Conservation (phyloP, 257 asterid species). For the Solanum gandarillasii region DNA sequence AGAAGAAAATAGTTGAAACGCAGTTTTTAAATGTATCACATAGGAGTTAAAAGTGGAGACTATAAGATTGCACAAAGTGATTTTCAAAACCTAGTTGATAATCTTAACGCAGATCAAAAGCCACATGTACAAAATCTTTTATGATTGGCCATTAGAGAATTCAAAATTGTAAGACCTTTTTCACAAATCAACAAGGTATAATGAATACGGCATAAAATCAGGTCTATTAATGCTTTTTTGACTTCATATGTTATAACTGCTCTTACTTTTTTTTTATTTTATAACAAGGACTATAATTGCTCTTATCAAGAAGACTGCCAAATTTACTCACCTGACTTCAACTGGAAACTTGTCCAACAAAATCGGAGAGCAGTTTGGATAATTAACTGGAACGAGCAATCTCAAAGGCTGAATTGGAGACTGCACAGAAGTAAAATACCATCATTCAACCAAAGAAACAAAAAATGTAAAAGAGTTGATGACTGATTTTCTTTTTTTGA, state of each 20-base stretch:
- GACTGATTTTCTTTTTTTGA: neutral
- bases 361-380: constrained; percentile 79
- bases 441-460: constrained; percentile 6
- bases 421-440: constrained; percentile 32
- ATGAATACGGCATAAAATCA: neutral
- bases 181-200: neutral
- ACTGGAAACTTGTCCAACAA: constrained; percentile 88
- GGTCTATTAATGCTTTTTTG: neutral
- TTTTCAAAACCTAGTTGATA: neutral
- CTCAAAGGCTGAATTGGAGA: constrained; percentile 90
- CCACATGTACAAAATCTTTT: neutral
- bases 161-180: neutral
- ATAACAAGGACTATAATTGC: neutral
- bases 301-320: neutral
- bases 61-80: neutral
- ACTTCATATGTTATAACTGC: neutral
- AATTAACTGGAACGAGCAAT: constrained; percentile 64
- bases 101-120: neutral
- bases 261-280: neutral
- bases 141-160: neutral
- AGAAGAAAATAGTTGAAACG: neutral
- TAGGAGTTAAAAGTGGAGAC: neutral
- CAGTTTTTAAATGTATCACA: neutral
- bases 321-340: constrained; percentile 58
- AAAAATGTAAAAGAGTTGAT: neutral